phyloP scores from a whole-genome alignment of 129 eudicot genomes.

The Heracleum sosnowskyi region DNA sequence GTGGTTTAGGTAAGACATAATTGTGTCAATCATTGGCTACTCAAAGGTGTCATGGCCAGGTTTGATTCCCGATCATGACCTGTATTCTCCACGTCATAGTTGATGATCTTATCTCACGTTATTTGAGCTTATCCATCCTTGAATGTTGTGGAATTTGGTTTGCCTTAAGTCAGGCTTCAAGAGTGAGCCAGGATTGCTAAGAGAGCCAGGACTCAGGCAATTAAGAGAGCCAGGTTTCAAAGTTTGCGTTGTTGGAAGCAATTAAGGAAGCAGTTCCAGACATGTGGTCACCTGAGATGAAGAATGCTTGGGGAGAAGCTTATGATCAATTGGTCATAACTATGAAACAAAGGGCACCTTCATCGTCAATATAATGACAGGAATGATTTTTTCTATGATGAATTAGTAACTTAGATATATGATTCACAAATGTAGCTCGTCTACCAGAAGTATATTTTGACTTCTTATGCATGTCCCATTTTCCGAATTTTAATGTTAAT shows the following conservation, averaged over 20 bases:
- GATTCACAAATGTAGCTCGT: neutral
- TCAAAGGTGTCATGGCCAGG: too few relatives aligned
- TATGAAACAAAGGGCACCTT: constrained; percentile 23
- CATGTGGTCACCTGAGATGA: constrained; percentile 66
- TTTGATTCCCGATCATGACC: too few relatives aligned
- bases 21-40: too few relatives aligned
- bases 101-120: too few relatives aligned
- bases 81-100: too few relatives aligned
- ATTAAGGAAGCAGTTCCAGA: constrained; percentile 62
- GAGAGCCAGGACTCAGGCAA: too few relatives aligned
- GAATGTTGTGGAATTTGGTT: too few relatives aligned
- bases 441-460: neutral
- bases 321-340: constrained; percentile 53
- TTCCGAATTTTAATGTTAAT: neutral
- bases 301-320: constrained; percentile 52
- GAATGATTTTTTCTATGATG: neutral
- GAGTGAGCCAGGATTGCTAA: too few relatives aligned
- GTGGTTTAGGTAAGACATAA: too few relatives aligned
- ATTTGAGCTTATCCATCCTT: too few relatives aligned
- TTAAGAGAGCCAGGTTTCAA: too few relatives aligned
- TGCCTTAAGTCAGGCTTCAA: too few relatives aligned
- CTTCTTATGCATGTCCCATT: neutral
- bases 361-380: neutral
- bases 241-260: constrained; percentile 52
- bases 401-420: neutral